Conservation (phyloP, 2,329 filamentous ascomycete genomes). For the Sporothrix protearum region DNA sequence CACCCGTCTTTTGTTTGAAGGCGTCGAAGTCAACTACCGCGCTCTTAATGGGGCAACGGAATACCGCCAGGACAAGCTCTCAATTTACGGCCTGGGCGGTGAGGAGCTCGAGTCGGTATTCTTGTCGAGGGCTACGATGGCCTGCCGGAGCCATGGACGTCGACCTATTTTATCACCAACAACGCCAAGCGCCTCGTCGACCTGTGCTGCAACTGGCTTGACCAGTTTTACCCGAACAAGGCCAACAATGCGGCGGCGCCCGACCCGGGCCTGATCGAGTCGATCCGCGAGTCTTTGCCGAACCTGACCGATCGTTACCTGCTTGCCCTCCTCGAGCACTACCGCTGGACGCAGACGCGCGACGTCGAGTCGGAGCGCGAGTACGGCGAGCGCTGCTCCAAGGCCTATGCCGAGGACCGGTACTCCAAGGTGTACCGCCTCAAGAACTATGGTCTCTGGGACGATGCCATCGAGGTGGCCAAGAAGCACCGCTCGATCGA, state of each 20-base stretch:
- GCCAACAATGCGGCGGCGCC: conserved; percentile 31
- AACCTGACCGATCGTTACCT: conserved; percentile 54
- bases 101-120: conserved; percentile 63
- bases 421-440: conserved; percentile 52
- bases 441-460: conserved; percentile 54
- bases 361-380: conserved; percentile 43
- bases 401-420: conserved; percentile 49
- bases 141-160: conserved; percentile 83
- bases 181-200: conserved; percentile 59
- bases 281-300: conserved; percentile 49
- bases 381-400: conserved; percentile 45
- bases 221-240: conserved; percentile 41
- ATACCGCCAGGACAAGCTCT: conserved; percentile 68
- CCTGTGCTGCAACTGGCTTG: conserved; percentile 54
- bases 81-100: conserved; percentile 67
- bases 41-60: conserved; percentile 64
- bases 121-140: conserved; percentile 61
- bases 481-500: conserved; percentile 55
- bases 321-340: conserved; percentile 51
- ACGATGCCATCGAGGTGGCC: conserved; percentile 55
- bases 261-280: conserved; percentile 42
- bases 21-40: conserved; percentile 62
- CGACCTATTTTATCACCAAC: conserved; percentile 59
- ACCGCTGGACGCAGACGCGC: conserved; percentile 48
- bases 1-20: conserved; percentile 62